Base-by-base conservation (phyloP, 2,329 filamentous ascomycete species). In the Fragosphaeria purpurea region DNA sequence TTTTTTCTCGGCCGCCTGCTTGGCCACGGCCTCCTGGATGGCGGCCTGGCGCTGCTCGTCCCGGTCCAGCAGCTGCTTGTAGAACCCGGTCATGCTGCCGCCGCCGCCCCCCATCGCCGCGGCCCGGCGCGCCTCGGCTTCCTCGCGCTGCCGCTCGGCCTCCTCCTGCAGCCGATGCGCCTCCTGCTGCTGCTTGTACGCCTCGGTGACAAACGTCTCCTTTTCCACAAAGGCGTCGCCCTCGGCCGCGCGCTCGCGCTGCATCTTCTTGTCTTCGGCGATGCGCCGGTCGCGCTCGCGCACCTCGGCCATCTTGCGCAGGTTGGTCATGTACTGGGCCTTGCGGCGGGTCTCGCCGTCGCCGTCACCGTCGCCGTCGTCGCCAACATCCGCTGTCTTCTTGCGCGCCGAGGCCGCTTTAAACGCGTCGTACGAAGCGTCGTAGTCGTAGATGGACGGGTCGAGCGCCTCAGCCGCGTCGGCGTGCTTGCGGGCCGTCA, bases 161-260 rank as follows among this genome's bases (percentile, higher is more conserved):
- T 82, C 84, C 61, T 90, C 85, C 7, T 86, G 61, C 50, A 74
- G 70, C 57, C 74, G 71, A 56, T 87, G 82, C 65, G 90, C 87
- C 62, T 85, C 85, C 61, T 90, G 86, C 62, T 91, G 86, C 61
- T 77, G 75, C 70, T 86, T 88, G 64, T 93, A 94, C 38, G 86
- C 86, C 52, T 82, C 83, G 0, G 87, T 93, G 37, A 93, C 88
- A 58, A 93, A 93, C 66, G 84, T 87, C 63, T 93, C 88, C 69
- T 90, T 93, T 59, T 84, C 87, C 0, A 77, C 84, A 60, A 82
- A 93, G 61, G 85, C 84, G 37, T 91, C 87, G 13, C 87, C 87
- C 63, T 93, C 88, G 0, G 80, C 83, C 60, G 86, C 86, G 44
- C 87, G 76, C 63, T 93, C 87, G 31, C 82, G 76, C 58, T 86